Conservation (phyloP, 768 basidiomycete species). For the Suillus americanus region DNA sequence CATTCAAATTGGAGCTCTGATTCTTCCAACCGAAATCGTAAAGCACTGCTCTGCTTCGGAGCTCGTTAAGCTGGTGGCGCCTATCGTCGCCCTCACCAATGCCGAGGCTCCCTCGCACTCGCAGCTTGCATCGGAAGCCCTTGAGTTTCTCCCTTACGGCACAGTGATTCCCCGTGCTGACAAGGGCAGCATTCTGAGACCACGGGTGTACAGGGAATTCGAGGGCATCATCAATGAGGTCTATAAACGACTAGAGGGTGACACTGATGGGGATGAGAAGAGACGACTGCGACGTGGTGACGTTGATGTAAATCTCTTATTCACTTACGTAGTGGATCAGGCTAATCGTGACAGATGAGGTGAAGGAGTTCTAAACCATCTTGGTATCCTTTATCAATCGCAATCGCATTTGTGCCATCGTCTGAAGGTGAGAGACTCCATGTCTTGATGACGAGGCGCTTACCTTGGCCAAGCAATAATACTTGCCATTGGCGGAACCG, state of each 20-base stretch:
- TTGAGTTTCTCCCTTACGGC: constrained; percentile 47
- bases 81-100: constrained; percentile 52
- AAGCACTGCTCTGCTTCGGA: constrained; percentile 27
- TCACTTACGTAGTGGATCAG: constrained; percentile 6
- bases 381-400: constrained; percentile 74
- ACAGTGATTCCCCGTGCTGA: constrained; percentile 51
- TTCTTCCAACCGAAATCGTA: constrained; percentile 46
- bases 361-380: constrained; percentile 56
- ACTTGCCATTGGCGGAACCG: constrained; percentile 85
- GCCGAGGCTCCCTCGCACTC: constrained; percentile 52
- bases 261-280: constrained; percentile 28
- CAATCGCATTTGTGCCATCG: constrained; percentile 61
- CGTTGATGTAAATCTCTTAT: constrained; percentile 27
- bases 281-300: constrained; percentile 15
- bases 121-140: constrained; percentile 47
- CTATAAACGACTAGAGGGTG: constrained; percentile 43
- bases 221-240: constrained; percentile 41
- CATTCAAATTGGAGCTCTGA: constrained; percentile 49
- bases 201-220: constrained; percentile 51
- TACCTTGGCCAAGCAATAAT: constrained; percentile 46
- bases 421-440: constrained; percentile 52
- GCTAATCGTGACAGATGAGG: constrained; percentile 28
- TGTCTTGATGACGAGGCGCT: not conserved
- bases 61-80: constrained; percentile 34
- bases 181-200: constrained; percentile 50